These are phyloP conservation scores for Cercospora berteroae DNA, from an alignment of 2,329 filamentous ascomycete genomes.

Conservation along the genomic window DNA sequence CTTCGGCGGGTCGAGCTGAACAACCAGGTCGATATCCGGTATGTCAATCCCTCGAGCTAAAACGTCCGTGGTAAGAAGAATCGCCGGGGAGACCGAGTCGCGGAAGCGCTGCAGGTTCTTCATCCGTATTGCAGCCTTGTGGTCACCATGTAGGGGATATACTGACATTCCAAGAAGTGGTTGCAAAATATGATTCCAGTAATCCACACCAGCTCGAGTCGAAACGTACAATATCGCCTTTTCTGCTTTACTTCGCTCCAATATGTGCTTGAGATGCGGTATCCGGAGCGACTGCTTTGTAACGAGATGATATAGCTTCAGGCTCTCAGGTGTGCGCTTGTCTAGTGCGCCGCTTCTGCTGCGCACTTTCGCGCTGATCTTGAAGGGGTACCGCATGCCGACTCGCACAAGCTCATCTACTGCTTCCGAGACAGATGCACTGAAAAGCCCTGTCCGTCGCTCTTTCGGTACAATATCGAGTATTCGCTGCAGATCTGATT, in stretches of 20 bases:
- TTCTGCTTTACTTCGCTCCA: constrained; percentile 63
- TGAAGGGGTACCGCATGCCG: constrained; percentile 88
- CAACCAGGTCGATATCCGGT: constrained; percentile 83
- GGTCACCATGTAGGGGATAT: constrained; percentile 86
- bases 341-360: constrained; percentile 71
- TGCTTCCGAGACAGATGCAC: constrained; percentile 91
- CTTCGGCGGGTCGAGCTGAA: constrained; percentile 80
- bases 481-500: constrained; percentile 83
- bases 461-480: constrained; percentile 85
- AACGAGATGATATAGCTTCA: constrained; percentile 85
- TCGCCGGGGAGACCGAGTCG: constrained; percentile 68
- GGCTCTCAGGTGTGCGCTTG: constrained; percentile 81
- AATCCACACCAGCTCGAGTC: constrained; percentile 92
- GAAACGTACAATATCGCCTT: constrained; percentile 90
- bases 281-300: constrained; percentile 77
- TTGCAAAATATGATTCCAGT: constrained; percentile 80
- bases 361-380: constrained; percentile 91
- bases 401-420: constrained; percentile 90
- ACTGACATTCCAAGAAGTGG: constrained; percentile 67
- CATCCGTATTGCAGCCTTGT: constrained; percentile 79
- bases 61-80: constrained; percentile 90
- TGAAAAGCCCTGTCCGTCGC: constrained; percentile 87
- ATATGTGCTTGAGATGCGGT: constrained; percentile 67
- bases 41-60: constrained; percentile 89
- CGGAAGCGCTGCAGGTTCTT: constrained; percentile 84